These are phyloP conservation scores for Heracleum sosnowskyi DNA, from an alignment of 129 eudicot genomes.

Conservation along the genomic window DNA sequence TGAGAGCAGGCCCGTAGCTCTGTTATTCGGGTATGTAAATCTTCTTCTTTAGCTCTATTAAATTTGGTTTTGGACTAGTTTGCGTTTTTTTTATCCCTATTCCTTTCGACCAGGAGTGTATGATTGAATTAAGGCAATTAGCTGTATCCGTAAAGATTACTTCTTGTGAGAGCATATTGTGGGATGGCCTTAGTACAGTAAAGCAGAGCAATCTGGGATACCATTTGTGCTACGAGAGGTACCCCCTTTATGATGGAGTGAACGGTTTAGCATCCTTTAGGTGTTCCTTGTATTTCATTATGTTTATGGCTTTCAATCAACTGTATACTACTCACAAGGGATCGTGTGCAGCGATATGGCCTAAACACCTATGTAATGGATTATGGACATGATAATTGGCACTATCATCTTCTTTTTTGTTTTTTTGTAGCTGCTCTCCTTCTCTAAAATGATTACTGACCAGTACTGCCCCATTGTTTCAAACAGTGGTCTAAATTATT, in stretches of 20 bases:
- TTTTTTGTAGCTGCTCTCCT: too few relatives aligned
- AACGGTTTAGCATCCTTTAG: neutral
- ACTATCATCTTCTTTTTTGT: neutral
- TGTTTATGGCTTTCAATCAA: neutral
- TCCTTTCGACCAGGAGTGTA: neutral
- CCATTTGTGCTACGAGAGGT: neutral
- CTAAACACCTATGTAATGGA: neutral
- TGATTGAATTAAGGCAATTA: neutral
- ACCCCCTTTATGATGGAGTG: neutral
- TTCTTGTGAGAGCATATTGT: neutral
- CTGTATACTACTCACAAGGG: neutral
- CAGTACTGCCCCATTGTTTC: neutral
- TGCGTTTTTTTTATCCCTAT: neutral
- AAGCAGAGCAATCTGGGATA: neutral
- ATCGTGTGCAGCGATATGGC: neutral
- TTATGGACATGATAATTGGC: neutral
- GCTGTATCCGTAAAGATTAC: neutral
- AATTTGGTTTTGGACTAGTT: neutral
- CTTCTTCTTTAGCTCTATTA: neutral
- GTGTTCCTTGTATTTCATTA: neutral
- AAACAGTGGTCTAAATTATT: too few relatives aligned
- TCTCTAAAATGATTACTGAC: neutral
- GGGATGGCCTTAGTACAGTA: neutral
- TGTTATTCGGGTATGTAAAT: neutral
- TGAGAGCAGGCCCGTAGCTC: neutral